Percentiles rank a stretch among this genome's conserved stretches.
Evolutionary conservation across 2,329 filamentous ascomycete genomes (phyloP).

Genomic region (Raffaelea deltoideospora): DNA sequence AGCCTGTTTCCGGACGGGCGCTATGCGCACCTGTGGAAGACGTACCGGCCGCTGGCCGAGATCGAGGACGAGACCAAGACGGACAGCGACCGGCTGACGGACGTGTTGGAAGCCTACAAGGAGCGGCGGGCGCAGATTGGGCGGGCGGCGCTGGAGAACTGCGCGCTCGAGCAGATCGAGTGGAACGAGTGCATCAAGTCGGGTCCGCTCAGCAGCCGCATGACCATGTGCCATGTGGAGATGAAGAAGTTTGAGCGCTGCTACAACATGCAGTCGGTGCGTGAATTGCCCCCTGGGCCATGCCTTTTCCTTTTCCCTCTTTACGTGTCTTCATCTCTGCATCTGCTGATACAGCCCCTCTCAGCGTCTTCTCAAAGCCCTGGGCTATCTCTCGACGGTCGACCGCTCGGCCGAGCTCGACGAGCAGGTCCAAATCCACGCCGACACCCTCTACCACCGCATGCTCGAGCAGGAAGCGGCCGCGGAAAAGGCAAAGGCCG

Average conservation of each 20-base stretch:
- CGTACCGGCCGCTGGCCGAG: constrained; percentile 58
- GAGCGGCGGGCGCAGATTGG: constrained; percentile 65
- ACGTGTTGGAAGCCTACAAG: constrained; percentile 74
- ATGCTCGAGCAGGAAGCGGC: constrained; percentile 70
- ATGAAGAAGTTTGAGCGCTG: constrained; percentile 70
- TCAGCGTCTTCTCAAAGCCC: constrained; percentile 72
- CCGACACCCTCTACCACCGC: constrained; percentile 75
- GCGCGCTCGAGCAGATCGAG: constrained; percentile 69
- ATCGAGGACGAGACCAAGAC: constrained; percentile 55
- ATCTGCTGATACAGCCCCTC: not conserved
- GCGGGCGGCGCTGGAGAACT: constrained; percentile 80
- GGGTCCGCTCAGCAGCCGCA: constrained; percentile 49
- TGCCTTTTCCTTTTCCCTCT: not conserved
- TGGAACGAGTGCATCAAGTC: constrained; percentile 69
- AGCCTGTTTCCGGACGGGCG: constrained; percentile 45
- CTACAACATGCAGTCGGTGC: constrained; percentile 72
- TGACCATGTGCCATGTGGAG: constrained; percentile 71
- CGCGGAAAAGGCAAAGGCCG: constrained; percentile 53
- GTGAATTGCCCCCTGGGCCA: constrained; percentile 14
- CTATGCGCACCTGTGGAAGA: constrained; percentile 82
- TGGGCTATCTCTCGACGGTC: constrained; percentile 66
- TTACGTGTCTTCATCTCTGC: no score
- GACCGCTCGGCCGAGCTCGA: constrained; percentile 53
- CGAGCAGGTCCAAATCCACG: constrained; percentile 90
- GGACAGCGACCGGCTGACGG: constrained; percentile 65